These are phyloP conservation scores for Daedaleopsis nitida DNA, from an alignment of 768 basidiomycete species.

Conservation along the genomic window DNA sequence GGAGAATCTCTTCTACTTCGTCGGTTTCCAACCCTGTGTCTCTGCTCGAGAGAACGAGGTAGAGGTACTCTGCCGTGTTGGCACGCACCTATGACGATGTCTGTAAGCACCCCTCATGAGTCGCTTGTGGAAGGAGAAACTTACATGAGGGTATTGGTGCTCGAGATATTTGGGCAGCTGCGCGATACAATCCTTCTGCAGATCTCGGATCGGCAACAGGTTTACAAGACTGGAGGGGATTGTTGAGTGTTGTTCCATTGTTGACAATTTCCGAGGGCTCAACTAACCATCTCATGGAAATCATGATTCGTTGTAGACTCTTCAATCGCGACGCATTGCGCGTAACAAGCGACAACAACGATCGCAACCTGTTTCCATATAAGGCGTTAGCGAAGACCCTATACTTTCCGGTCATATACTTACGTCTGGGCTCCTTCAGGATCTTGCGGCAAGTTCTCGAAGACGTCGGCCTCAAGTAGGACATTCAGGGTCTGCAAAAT, in stretches of 20 bases:
- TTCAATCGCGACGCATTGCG: constrained; percentile 72
- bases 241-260: background rate
- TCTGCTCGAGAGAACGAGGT: constrained; percentile 70
- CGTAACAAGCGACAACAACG: constrained; percentile 56
- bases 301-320: constrained; percentile 78
- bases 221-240: constrained; percentile 56
- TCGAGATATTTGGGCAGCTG: constrained; percentile 63
- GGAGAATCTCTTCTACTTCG: constrained; percentile 64
- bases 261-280: background rate
- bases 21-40: constrained; percentile 69
- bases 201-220: constrained; percentile 53
- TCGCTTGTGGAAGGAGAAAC: constrained; percentile 25
- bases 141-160: constrained; percentile 82
- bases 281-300: constrained; percentile 83
- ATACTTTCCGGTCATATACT: constrained; percentile 21
- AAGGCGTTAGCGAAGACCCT: background rate
- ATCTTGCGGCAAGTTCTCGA: constrained; percentile 50
- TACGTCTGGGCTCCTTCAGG: constrained; percentile 55
- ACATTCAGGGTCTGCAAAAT: constrained; percentile 74
- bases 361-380: constrained; percentile 45
- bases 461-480: constrained; percentile 67
- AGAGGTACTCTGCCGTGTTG: constrained; percentile 82
- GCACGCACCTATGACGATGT: constrained; percentile 62
- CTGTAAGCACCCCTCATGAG: constrained; percentile 7
- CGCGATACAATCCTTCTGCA: constrained; percentile 47